A percentile compares a stretch with the other conserved stretches of the same genome.
phyloP scores from a whole-genome alignment of 192 early-diverging fungal genomes.

The Podila horticola region DNA sequence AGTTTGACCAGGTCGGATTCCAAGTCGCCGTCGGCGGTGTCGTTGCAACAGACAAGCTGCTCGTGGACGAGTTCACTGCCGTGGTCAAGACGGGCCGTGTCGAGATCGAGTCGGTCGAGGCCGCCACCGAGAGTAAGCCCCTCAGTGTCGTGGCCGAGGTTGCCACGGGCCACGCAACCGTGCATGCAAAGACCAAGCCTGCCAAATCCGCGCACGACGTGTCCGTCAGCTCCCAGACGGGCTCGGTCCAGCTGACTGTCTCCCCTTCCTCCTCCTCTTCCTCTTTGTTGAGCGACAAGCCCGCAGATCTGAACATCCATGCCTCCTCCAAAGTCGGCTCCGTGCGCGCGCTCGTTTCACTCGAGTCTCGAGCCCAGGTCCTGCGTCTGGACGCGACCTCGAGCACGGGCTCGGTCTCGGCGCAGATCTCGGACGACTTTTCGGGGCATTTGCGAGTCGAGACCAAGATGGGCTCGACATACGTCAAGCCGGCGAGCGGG shows the following conservation, averaged over 20 bases:
- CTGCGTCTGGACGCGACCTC: background rate
- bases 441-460: background rate
- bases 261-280: no score
- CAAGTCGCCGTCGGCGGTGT: background rate
- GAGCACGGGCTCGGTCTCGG: background rate
- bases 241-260: no score
- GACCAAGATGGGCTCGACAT: background rate
- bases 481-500: background rate
- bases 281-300: background rate
- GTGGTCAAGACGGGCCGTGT: background rate
- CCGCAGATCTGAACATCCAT: background rate
- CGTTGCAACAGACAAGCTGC: background rate
- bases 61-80: background rate
- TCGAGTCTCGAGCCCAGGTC: background rate
- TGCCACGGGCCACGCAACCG: background rate
- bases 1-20: background rate
- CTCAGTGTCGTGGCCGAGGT: background rate
- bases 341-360: background rate
- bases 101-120: background rate
- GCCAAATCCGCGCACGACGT: no score
- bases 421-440: background rate
- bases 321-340: background rate
- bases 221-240: no score
- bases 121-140: background rate
- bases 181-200: background rate